Evolutionary conservation across 495 filamentous ascomycete species (phyloP).

Genomic region (Xanthoparmelia taractica): DNA sequence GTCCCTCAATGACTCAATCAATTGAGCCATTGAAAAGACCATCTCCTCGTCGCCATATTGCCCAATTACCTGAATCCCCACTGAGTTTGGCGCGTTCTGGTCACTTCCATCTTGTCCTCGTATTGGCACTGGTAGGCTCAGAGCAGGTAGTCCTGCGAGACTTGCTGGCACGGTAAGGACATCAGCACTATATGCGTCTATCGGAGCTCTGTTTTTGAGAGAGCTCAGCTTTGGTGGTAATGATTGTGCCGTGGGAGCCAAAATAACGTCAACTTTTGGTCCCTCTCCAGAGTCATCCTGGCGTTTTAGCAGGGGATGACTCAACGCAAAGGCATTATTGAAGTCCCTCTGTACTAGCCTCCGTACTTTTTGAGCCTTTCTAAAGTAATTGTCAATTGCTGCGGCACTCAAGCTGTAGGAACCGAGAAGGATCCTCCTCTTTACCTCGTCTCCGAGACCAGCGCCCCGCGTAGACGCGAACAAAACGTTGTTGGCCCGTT

Average conservation of each 20-base stretch:
- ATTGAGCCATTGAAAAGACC: constrained; percentile 49
- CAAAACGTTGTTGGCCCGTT: constrained; percentile 46
- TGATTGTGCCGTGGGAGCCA: constrained; percentile 83
- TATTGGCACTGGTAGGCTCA: constrained; percentile 65
- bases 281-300: constrained; percentile 39
- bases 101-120: constrained; percentile 27
- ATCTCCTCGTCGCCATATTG: constrained; percentile 83
- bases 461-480: constrained; percentile 65
- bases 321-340: constrained; percentile 60
- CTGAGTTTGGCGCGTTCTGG: constrained; percentile 24
- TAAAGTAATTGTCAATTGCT: constrained; percentile 93
- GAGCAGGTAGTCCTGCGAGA: constrained; percentile 81
- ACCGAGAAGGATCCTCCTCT: constrained; percentile 77
- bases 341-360: constrained; percentile 81
- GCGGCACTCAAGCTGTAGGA: constrained; percentile 84
- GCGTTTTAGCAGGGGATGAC: constrained; percentile 55
- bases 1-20: constrained; percentile 31
- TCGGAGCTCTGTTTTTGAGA: constrained; percentile 38
- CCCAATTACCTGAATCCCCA: constrained; percentile 81
- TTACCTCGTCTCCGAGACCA: constrained; percentile 78
- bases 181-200: constrained; percentile 78
- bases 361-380: constrained; percentile 82
- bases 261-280: constrained; percentile 68
- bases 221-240: constrained; percentile 55
- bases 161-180: constrained; percentile 94